Percentiles rank a stretch among this genome's conserved stretches.
Evolutionary conservation across 2,329 filamentous ascomycete genomes (phyloP).

Genomic region (Fusarium buharicum): DNA sequence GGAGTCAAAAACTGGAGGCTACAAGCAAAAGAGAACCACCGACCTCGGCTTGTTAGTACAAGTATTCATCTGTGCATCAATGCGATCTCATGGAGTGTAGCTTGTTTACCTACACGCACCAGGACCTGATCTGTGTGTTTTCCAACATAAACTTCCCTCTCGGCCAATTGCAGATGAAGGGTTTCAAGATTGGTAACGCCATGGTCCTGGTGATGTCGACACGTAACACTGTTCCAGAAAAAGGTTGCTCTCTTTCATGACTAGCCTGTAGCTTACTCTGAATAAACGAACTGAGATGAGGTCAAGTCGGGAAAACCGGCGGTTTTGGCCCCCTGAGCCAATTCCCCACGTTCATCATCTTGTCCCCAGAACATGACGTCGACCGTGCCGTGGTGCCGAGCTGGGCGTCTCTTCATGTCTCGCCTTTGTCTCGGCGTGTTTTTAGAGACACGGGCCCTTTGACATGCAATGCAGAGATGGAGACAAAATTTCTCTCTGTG

Average conservation of each 20-base stretch:
- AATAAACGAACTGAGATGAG: constrained; percentile 12
- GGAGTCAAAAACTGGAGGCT: constrained; percentile 11
- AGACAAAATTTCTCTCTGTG: neutral
- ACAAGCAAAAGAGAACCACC: constrained; percentile 15
- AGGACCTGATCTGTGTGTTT: constrained; percentile 29
- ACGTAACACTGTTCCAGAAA: constrained; percentile 26
- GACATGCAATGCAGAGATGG: neutral
- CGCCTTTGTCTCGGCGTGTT: constrained; percentile 21
- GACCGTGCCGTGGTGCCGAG: constrained; percentile 44
- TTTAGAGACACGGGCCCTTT: constrained; percentile 31
- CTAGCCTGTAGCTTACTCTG: neutral
- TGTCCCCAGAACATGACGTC: constrained; percentile 41
- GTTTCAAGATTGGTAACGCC: constrained; percentile 28
- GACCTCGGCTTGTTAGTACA: constrained; percentile 24
- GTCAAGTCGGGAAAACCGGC: constrained; percentile 45
- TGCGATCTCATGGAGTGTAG: constrained; percentile 16
- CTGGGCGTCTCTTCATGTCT: constrained; percentile 25
- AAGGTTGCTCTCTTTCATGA: neutral
- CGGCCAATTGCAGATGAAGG: constrained; percentile 21
- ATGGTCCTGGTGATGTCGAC: neutral
- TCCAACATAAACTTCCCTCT: constrained; percentile 2
- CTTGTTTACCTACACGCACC: constrained; percentile 20
- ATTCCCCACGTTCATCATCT: constrained; percentile 35
- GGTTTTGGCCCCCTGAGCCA: constrained; percentile 28
- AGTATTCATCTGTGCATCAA: constrained; percentile 22